These are phyloP conservation scores for Eurotiales sp. DNA, from an alignment of 2,329 filamentous ascomycete genomes.

Conservation along the genomic window DNA sequence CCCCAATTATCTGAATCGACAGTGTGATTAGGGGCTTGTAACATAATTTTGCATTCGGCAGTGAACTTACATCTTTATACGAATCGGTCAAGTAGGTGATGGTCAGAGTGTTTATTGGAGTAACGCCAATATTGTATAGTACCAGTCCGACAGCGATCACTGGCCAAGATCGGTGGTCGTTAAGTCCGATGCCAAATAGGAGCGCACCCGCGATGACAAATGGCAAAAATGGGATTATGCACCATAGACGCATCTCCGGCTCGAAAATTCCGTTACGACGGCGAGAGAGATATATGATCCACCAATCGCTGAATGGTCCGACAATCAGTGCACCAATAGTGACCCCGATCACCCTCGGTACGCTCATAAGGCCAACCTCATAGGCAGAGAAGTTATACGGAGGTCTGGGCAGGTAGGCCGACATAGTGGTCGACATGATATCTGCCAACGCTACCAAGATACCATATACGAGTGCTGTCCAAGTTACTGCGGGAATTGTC, in stretches of 20 bases:
- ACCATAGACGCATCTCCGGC: conserved; percentile 44
- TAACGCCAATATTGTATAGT: too few relatives aligned
- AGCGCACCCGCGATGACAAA: too few relatives aligned
- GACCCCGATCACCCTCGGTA: conserved; percentile 39
- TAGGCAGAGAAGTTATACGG: conserved; percentile 41
- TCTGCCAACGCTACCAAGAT: conserved; percentile 36
- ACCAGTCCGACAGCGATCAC: too few relatives aligned
- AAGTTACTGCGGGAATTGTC: conserved; percentile 49
- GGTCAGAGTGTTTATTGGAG: too few relatives aligned
- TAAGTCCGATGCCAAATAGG: too few relatives aligned
- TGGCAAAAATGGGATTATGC: conserved; percentile 1
- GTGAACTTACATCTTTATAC: background rate
- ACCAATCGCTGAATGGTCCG: conserved; percentile 36
- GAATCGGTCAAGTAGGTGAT: background rate
- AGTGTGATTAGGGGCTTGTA: too few relatives aligned
- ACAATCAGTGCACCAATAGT: conserved; percentile 29
- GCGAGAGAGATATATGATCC: conserved; percentile 32
- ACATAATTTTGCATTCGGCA: too few relatives aligned
- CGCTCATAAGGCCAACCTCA: conserved; percentile 37
- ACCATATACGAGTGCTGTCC: conserved; percentile 38
- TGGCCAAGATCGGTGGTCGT: too few relatives aligned
- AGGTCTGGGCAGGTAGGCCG: conserved; percentile 33
- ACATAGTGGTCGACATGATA: conserved; percentile 35
- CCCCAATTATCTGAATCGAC: background rate
- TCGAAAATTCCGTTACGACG: conserved; percentile 42